Base-by-base conservation (phyloP, 805 yeast genomes). In the Candida odintsovae region DNA sequence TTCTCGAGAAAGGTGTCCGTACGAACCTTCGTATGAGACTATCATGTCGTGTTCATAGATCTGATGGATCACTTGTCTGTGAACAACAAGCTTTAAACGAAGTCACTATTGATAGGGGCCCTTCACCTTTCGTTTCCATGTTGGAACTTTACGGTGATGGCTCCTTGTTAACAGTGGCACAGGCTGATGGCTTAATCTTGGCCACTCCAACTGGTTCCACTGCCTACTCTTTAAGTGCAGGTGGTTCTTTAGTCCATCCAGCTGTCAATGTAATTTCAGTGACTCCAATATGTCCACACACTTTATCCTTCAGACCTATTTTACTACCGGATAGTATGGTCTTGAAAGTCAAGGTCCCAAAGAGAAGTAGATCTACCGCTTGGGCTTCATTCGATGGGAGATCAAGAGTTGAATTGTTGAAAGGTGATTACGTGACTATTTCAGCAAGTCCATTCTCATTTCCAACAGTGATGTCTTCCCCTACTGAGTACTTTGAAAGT, bases 301-400 rank as follows among this genome's bases (percentile, higher is more conserved):
- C 97, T 0, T 73, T 92, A 40, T 86, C 96, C 8, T 92, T 92
- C 69, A 74, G 98, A 54, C 98, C 98, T 3, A 85, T 92, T 45
- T 72, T 92, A 47, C 71, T 92, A 25, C 98, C 98, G 0, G 98
- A 92, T 64, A 86, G 94, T n/a, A 88, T 90, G 90, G 72, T 77
- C 22, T 68, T 92, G 48, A 83, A 80, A 56, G 85, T 92, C 6
- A 85, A 84, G 57, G 95, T 90, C 3, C 96, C 98, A 0, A 68
- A 80, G 45, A 77, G 75, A 47, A 83, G 96, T 38, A 70, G 99
- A 44, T 80, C 94, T 6, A 87, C 96, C 0, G 97, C 98, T 0
- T 94, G 96, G 95, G 95, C 95, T 1, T 83, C 97, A 2, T 94
- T 94, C 62, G 99, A 94, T 66, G 99, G 99, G 12, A 82, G 94